These are phyloP conservation scores for Spinellus fusiger DNA, from an alignment of 192 early-diverging fungal genomes.

Conservation along the genomic window DNA sequence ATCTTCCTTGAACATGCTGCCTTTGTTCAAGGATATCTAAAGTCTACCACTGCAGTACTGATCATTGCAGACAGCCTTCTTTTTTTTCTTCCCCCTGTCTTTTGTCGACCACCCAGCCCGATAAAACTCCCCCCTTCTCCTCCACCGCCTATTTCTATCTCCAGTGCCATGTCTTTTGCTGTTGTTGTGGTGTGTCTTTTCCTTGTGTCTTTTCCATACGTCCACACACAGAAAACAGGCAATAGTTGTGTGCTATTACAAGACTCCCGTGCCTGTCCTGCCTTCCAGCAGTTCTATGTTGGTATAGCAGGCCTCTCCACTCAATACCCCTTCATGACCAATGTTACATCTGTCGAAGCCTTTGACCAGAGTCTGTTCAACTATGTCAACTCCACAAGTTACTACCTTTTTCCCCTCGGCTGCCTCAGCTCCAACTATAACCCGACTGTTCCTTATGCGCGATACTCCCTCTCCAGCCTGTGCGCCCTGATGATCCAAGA, in stretches of 20 bases:
- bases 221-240: neutral
- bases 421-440: slow-evolving; percentile 15
- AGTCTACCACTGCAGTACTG: too few species aligned
- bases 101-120: too few species aligned
- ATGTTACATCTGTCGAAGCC: slow-evolving; percentile 11
- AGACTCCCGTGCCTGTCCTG: slow-evolving; percentile 12
- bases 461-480: slow-evolving; percentile 14
- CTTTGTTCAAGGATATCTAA: too few species aligned
- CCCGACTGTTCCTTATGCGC: slow-evolving; percentile 15
- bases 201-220: neutral
- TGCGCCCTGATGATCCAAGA: slow-evolving; percentile 20
- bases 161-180: neutral
- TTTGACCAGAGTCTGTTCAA: slow-evolving; percentile 11
- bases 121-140: too few species aligned
- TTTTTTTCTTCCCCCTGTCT: neutral
- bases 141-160: too few species aligned
- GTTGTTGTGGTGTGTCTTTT: neutral
- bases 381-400: slow-evolving; percentile 10
- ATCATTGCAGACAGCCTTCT: neutral
- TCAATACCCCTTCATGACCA: slow-evolving; percentile 5
- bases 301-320: slow-evolving; percentile 2
- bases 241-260: slow-evolving; percentile 6
- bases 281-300: slow-evolving; percentile 20
- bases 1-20: neutral
- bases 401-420: slow-evolving; percentile 11